Evolutionary conservation across 768 basidiomycete species (phyloP).

Genomic region (Dendrothele bispora): DNA sequence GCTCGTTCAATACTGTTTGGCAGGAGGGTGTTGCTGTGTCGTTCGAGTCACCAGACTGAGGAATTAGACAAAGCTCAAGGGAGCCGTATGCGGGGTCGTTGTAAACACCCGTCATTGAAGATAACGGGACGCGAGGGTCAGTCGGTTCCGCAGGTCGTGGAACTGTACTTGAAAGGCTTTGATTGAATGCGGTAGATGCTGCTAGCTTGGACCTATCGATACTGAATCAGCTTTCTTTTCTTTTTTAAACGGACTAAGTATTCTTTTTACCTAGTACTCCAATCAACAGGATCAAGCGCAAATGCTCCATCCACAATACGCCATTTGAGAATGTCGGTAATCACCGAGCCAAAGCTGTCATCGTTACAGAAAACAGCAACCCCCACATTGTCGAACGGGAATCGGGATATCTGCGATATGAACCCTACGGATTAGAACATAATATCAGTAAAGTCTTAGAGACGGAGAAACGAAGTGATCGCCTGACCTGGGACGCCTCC

Average conservation of each 20-base stretch:
- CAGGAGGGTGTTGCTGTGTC: constrained; percentile 6
- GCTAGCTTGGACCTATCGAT: not conserved
- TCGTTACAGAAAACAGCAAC: constrained; percentile 22
- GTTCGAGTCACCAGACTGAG: not conserved
- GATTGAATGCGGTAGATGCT: not conserved
- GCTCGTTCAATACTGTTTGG: constrained; percentile 7
- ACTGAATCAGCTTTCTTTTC: not conserved
- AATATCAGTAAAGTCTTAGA: no score
- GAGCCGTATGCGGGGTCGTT: constrained; percentile 10
- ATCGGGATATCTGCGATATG: constrained; percentile 10
- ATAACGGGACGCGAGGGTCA: constrained; percentile 5
- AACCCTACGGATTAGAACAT: no score
- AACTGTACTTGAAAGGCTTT: not conserved
- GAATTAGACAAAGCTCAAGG: constrained; percentile 8
- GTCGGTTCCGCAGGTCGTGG: constrained; percentile 8
- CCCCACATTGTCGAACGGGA: constrained; percentile 20
- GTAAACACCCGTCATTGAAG: constrained; percentile 8
- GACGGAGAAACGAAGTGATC: no score
- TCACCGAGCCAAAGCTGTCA: constrained; percentile 9
- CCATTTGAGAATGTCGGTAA: constrained; percentile 17
- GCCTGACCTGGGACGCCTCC: no score
- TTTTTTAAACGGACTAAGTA: not conserved
- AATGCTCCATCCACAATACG: constrained; percentile 19
- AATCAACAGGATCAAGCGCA: constrained; percentile 19
- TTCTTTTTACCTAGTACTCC: constrained; percentile 10